Evolutionary conservation across 495 filamentous ascomycete genomes (phyloP), one percentile per base, ranked within the genome.

Genomic region (Pseudomonodictys pantanalensis): DNA sequence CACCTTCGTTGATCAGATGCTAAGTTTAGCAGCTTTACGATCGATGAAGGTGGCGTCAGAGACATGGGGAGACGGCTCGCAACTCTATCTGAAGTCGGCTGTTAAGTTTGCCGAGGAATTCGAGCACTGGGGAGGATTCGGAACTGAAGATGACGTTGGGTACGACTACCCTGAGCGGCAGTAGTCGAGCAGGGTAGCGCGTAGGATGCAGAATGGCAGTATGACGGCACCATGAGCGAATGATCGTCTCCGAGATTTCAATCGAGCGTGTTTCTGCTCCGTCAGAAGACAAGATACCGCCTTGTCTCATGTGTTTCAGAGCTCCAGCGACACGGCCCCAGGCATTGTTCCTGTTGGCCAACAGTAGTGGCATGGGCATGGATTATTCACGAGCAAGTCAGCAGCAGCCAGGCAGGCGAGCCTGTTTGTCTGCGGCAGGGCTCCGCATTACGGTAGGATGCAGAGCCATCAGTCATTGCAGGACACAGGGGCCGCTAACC

Each of bases 11-110:
- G 39, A 10, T 18, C 18, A 11, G 22, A 24, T 47, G 24, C 12
- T 32, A 7, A 45, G 44, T 23, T 2, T 15, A 38, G 32, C 35
- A 80, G 90, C 80, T 7, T 68, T 92, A 10, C 79, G 90, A 33
- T 83, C 88, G 1, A 83, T 96, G 72, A 86, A 80, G 58, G 86
- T 88, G 60, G 81, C 84, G 17, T 85, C 88, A 0, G 72, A 77
- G 61, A 91, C 91, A 1, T 98, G 93, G 92, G 86, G 88, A 12
- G 90, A 97, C 70, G 79, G 83, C 6, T 85, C 90, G 39, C 72
- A 83, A 33, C 87, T 81, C 56, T 97, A 87, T 69, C 72, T 93
- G 45, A 87, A 83, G 67, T 85, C 89, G 11, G 92, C 91, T 1
- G 82, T 92, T 18, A 83, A 83, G 67, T 90, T 96, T 74, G 85